phyloP scores from a whole-genome alignment of 768 basidiomycete genomes.

The Collybia sordida region DNA sequence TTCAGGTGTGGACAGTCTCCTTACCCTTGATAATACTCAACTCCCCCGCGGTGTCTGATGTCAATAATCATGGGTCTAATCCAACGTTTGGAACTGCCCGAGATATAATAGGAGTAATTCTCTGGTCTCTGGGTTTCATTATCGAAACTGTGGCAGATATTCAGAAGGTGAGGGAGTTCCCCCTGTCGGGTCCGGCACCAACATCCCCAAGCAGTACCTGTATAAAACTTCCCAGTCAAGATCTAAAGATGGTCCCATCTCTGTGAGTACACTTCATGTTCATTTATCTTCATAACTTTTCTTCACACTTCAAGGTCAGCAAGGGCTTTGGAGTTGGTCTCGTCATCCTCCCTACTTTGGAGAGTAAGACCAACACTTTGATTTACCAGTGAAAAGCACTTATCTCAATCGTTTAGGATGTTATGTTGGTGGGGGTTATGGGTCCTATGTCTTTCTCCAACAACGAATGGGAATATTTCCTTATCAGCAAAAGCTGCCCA shows the following conservation, averaged over 20 bases:
- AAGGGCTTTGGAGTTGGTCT: conserved; percentile 55
- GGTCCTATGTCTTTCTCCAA: conserved; percentile 58
- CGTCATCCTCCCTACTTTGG: conserved; percentile 74
- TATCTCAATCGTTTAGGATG: conserved; percentile 32
- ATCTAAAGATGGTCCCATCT: conserved; percentile 50
- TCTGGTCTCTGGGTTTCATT: conserved; percentile 59
- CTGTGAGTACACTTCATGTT: conserved; percentile 24
- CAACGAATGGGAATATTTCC: conserved; percentile 42
- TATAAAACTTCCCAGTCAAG: conserved; percentile 49
- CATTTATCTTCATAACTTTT: background rate
- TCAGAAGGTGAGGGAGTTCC: conserved; percentile 46
- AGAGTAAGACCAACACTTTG: conserved; percentile 42
- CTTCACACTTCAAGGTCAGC: conserved; percentile 23
- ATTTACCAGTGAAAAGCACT: background rate
- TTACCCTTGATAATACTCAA: conserved; percentile 66
- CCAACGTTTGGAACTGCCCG: conserved; percentile 59
- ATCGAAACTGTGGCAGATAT: conserved; percentile 57
- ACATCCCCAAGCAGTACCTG: conserved; percentile 34
- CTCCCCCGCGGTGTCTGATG: conserved; percentile 62
- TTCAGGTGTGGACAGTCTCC: conserved; percentile 59
- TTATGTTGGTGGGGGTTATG: conserved; percentile 70
- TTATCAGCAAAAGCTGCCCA: conserved; percentile 51
- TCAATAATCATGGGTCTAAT: conserved; percentile 39
- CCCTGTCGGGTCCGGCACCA: background rate
- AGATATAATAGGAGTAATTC: conserved; percentile 62